These are phyloP conservation scores for Calamus simplicifolius DNA, from an alignment of 176 grass and related monocot genomes.

Conservation along the genomic window DNA sequence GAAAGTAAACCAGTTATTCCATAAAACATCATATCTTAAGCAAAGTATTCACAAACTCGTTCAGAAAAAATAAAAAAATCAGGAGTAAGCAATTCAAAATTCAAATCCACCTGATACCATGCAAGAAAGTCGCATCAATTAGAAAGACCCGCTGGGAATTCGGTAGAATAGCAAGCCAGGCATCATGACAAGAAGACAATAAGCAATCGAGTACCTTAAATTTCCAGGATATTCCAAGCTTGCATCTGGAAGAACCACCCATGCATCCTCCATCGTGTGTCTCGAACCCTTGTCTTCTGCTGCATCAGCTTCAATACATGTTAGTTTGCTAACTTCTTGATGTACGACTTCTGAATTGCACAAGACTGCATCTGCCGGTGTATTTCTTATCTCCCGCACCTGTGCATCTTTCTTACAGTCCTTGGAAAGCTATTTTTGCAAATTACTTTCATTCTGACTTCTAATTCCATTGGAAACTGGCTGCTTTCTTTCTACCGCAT, in stretches of 20 bases:
- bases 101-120: no score
- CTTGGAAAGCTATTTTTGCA: slow-evolving; percentile 3
- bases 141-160: no score
- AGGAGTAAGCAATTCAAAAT: no score
- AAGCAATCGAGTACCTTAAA: slow-evolving; percentile 35
- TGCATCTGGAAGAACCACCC: slow-evolving; percentile 56
- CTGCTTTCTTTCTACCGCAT: neutral
- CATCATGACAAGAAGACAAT: neutral
- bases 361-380: slow-evolving; percentile 13
- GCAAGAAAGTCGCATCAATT: no score
- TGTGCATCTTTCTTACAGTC: slow-evolving; percentile 1
- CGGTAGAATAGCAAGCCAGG: neutral
- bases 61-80: no score
- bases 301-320: slow-evolving; percentile 54
- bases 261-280: slow-evolving; percentile 81
- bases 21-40: no score
- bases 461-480: slow-evolving; percentile 9
- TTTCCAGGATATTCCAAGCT: slow-evolving; percentile 32
- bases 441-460: slow-evolving; percentile 13
- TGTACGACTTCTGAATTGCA: slow-evolving; percentile 16
- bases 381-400: neutral
- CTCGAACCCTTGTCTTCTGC: slow-evolving; percentile 86
- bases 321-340: slow-evolving; percentile 20
- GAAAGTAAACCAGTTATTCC: no score
- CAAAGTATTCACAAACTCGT: no score